Percentiles rank a stretch among this genome's conserved stretches.
These are phyloP conservation scores for Perkinsus olseni DNA, from an alignment of 169 alveolate genomes.

Conservation along the genomic window DNA sequence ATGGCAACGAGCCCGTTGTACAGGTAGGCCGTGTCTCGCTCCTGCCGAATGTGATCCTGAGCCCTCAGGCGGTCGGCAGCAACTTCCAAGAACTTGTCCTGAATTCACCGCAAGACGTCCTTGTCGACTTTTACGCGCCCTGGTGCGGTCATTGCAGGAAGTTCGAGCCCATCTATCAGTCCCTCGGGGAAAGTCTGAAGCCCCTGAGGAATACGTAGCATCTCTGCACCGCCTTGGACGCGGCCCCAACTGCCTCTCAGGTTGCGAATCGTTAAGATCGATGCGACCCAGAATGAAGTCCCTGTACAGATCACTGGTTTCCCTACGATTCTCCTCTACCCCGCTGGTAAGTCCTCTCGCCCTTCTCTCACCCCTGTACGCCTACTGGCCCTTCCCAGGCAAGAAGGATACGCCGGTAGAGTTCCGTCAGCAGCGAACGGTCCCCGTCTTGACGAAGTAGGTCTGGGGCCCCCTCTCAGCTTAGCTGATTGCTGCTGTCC, in stretches of 20 bases:
- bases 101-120: conserved; percentile 47
- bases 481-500: background rate
- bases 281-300: conserved; percentile 35
- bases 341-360: background rate
- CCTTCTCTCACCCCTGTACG: background rate
- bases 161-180: conserved; percentile 80
- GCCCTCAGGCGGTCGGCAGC: conserved; percentile 20
- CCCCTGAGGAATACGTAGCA: background rate
- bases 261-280: conserved; percentile 29
- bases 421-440: background rate
- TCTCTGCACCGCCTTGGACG: no score
- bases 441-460: background rate
- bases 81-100: conserved; percentile 68
- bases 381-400: background rate
- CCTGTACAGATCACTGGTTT: conserved; percentile 27
- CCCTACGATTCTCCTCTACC: conserved; percentile 21
- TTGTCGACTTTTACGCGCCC: conserved; percentile 85
- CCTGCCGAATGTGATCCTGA: background rate
- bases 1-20: background rate
- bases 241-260: conserved; percentile 3
- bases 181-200: conserved; percentile 34
- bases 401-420: background rate
- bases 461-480: background rate
- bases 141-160: conserved; percentile 88
- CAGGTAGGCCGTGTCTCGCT: background rate